These are phyloP conservation scores for Ulota crispa DNA, from an alignment of 225 moss, liverwort and hornwort genomes.

Conservation along the genomic window DNA sequence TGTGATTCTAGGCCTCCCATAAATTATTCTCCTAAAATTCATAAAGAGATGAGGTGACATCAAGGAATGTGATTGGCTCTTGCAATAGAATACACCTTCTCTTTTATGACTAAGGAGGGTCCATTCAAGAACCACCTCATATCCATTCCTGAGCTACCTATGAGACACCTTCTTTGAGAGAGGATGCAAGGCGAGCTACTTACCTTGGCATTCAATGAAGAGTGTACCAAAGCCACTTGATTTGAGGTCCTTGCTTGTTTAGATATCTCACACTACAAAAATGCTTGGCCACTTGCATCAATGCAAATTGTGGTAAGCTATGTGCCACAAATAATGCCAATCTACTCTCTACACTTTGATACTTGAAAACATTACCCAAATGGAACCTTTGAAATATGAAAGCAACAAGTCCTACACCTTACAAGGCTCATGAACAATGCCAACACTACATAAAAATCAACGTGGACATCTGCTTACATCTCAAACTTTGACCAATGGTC, in stretches of 20 bases:
- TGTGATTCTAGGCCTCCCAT: no score
- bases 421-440: not conserved
- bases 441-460: not conserved
- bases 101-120: no score
- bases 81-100: no score
- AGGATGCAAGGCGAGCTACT: no score
- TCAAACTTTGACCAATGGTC: conserved; percentile 58
- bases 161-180: no score
- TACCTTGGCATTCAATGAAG: conserved; percentile 43
- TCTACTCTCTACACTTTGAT: not conserved
- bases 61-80: no score
- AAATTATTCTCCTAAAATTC: no score
- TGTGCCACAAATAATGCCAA: not conserved
- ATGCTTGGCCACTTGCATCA: conserved; percentile 63
- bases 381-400: not conserved
- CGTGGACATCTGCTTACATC: conserved; percentile 42
- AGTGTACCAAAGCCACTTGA: conserved; percentile 67
- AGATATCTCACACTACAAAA: conserved; percentile 61
- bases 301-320: conserved; percentile 5
- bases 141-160: no score
- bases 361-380: not conserved
- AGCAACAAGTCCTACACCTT: not conserved
- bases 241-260: conserved; percentile 45
- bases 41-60: no score
- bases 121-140: no score